phyloP scores from a whole-genome alignment of 768 basidiomycete genomes.

The Cubamyces sp. region DNA sequence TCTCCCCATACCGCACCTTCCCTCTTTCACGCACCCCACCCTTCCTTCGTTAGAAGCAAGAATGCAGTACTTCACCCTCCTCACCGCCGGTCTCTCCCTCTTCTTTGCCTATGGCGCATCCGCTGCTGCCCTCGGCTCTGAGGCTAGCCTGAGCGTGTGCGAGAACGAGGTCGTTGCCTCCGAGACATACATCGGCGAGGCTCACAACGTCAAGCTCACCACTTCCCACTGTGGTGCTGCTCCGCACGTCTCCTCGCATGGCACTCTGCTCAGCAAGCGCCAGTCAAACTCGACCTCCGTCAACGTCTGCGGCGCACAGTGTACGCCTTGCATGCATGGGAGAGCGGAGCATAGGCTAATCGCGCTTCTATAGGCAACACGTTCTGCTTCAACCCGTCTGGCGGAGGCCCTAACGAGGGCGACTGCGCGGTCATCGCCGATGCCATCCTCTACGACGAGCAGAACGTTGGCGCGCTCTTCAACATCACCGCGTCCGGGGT shows the following conservation, averaged over 20 bases:
- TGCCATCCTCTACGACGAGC: slow-evolving; percentile 48
- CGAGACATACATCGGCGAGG: slow-evolving; percentile 44
- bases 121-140: slow-evolving; percentile 5
- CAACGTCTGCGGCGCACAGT: slow-evolving; percentile 48
- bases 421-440: slow-evolving; percentile 55
- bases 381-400: slow-evolving; percentile 50
- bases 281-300: slow-evolving; percentile 24
- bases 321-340: slow-evolving; percentile 33
- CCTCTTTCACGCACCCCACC: not conserved
- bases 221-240: slow-evolving; percentile 36
- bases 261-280: slow-evolving; percentile 27
- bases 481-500: slow-evolving; percentile 11
- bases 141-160: not conserved
- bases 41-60: not conserved
- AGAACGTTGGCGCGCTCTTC: slow-evolving; percentile 44
- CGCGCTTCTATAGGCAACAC: slow-evolving; percentile 27
- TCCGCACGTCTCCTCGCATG: slow-evolving; percentile 12
- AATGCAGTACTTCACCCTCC: slow-evolving; percentile 11
- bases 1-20: not conserved
- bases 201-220: slow-evolving; percentile 47
- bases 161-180: slow-evolving; percentile 2
- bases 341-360: not conserved
- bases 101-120: slow-evolving; percentile 7
- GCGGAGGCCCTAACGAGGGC: slow-evolving; percentile 52
- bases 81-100: not conserved